These are phyloP conservation scores for Saccharomyces hybrid DNA, from an alignment of 1,139 yeast genomes.

Conservation along the genomic window DNA sequence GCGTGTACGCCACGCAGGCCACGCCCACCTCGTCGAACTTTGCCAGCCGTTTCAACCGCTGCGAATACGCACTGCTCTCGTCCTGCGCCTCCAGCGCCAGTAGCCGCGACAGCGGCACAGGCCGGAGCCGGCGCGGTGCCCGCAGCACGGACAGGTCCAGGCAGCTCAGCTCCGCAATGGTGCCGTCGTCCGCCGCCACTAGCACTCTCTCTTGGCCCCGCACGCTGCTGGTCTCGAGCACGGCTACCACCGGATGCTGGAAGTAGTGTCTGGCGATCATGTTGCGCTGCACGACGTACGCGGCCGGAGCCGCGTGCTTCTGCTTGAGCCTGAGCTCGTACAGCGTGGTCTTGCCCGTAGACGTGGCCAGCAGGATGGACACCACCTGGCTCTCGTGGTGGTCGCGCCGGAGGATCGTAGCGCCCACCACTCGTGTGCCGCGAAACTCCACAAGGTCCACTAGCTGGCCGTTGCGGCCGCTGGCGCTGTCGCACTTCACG, in stretches of 20 bases:
- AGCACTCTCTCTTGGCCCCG: background rate
- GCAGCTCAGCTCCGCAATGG: background rate
- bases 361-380: constrained; percentile 9
- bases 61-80: constrained; percentile 5
- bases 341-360: constrained; percentile 23
- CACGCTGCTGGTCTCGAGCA: background rate
- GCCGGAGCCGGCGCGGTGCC: background rate
- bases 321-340: constrained; percentile 14
- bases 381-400: background rate
- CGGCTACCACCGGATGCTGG: constrained; percentile 6
- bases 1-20: constrained; percentile 14
- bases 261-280: constrained; percentile 17
- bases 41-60: constrained; percentile 14
- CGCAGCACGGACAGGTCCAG: background rate
- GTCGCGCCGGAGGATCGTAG: background rate
- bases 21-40: constrained; percentile 20
- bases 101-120: background rate
- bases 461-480: background rate
- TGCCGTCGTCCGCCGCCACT: background rate
- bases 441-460: background rate
- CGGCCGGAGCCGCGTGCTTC: background rate
- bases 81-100: background rate
- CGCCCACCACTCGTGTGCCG: background rate
- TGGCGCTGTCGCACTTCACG: background rate
- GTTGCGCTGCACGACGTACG: constrained; percentile 15